phyloP scores from a whole-genome alignment of 2,329 filamentous ascomycete species.

The Eurotiales sp. region DNA sequence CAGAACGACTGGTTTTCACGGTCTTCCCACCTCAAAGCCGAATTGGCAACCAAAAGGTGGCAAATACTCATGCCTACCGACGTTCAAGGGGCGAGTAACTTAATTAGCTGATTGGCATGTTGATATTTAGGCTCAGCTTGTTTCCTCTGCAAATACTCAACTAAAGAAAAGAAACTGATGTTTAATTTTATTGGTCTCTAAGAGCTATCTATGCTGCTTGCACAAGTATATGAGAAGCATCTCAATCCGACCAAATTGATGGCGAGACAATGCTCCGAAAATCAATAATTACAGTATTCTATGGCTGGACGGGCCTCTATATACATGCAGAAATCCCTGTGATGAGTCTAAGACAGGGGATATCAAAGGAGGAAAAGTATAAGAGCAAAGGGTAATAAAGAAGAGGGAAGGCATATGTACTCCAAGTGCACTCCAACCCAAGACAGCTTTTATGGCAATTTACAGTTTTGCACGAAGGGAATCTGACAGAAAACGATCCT shows the following conservation, averaged over 20 bases:
- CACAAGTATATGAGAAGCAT: not conserved
- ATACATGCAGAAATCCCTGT: not conserved
- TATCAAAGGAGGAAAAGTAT: not conserved
- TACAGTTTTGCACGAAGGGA: constrained; percentile 47
- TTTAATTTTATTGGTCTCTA: not conserved
- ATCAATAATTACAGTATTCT: not conserved
- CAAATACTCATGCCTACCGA: not conserved
- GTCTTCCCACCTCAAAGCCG: not conserved
- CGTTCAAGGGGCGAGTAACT: too few relatives aligned
- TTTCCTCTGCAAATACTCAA: too few relatives aligned
- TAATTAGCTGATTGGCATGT: not conserved
- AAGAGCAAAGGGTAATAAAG: not conserved
- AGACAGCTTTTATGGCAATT: not conserved
- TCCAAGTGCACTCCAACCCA: not conserved
- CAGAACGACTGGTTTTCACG: not conserved
- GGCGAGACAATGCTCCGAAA: not conserved
- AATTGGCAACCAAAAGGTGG: not conserved
- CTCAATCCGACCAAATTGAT: not conserved
- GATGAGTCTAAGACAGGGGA: not conserved
- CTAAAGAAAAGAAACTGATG: not conserved
- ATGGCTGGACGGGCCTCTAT: not conserved
- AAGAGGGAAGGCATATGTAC: not conserved
- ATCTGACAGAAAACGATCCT: constrained; percentile 55
- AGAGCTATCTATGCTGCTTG: not conserved
- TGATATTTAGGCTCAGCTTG: too few relatives aligned